Percentiles rank a stretch among this genome's conserved stretches.
phyloP scores from a whole-genome alignment of 75 land plant genomes.

The Pinus albicaulis region DNA sequence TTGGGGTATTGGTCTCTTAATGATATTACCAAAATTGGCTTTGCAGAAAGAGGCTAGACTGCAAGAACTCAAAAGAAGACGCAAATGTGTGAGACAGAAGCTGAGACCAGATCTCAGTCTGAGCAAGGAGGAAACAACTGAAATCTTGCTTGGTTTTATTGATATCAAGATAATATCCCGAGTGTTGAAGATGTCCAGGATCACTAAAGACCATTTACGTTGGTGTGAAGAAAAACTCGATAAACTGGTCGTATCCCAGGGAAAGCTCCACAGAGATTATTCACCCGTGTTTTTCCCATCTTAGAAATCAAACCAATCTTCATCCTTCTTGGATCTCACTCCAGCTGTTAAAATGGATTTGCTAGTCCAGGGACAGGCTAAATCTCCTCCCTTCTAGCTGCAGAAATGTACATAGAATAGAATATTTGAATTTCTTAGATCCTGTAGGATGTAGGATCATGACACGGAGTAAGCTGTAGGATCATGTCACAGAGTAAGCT shows the following conservation, averaged over 20 bases:
- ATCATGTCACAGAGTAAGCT: too few relatives aligned
- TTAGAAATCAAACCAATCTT: neutral
- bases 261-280: conserved; percentile 40
- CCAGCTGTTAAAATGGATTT: too few relatives aligned
- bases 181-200: conserved; percentile 47
- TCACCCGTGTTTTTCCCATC: conserved; percentile 60
- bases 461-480: too few relatives aligned
- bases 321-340: neutral
- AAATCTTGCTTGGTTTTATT: conserved; percentile 49
- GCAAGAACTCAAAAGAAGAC: conserved; percentile 54
- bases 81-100: conserved; percentile 30
- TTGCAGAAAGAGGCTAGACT: conserved; percentile 53
- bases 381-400: too few relatives aligned
- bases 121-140: conserved; percentile 21
- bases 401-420: too few relatives aligned
- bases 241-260: conserved; percentile 39
- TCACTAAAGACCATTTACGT: conserved; percentile 55
- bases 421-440: too few relatives aligned
- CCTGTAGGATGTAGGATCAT: too few relatives aligned
- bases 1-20: neutral
- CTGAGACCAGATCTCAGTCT: conserved; percentile 51
- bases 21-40: neutral
- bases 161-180: conserved; percentile 48
- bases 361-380: too few relatives aligned
- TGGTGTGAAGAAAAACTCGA: conserved; percentile 81